Base-by-base conservation (phyloP, 306 rosid genomes). In the Lathyrus oleraceus region DNA sequence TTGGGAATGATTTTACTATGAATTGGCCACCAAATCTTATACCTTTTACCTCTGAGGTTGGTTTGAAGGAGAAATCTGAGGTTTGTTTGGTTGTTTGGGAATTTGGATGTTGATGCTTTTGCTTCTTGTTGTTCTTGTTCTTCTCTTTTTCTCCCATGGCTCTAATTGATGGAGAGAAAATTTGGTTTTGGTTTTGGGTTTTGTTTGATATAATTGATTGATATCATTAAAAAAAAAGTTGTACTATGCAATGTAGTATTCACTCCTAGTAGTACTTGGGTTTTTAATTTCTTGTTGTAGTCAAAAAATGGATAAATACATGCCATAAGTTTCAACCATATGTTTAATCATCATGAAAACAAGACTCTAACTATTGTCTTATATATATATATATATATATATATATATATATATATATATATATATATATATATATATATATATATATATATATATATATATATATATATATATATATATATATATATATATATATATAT, bases 21-120 rank as follows among this genome's bases (percentile, higher is more conserved):
- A 91, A 87, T n/a, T 95, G 99, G 60, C 96, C 95, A 14, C 99
- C 99, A 21, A 95, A 95, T 44, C 96, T 72, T 57, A 95, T 86
- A 14, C 99, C 99, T 63, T 95, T 95, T 6, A 95, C 99, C 1
- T 95, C 95, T 1, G 95, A 86, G 79, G 65, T 71, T 12, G 95
- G 91, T 69, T 91, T 95, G 90, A 95, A 95, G 20, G 95, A 89
- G 84, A 95, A 88, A 85, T 95, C 97, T 12, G 97, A 85, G 35
- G 85, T 38, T 19, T 86, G 70, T 65, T 85, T 88, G 12, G 87
- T 70, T 68, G 83, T 81, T 80, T 91, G 97, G 71, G 89, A 87
- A 80, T 85, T 86, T 17, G 96, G 96, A 77, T 95, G 97, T 42
- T 88, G 92, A 30, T 89, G 99, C 60, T 95, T 95, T 69, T 80